Conservation (phyloP, 2,329 filamentous ascomycete species). For the Anthostomella pinea region DNA sequence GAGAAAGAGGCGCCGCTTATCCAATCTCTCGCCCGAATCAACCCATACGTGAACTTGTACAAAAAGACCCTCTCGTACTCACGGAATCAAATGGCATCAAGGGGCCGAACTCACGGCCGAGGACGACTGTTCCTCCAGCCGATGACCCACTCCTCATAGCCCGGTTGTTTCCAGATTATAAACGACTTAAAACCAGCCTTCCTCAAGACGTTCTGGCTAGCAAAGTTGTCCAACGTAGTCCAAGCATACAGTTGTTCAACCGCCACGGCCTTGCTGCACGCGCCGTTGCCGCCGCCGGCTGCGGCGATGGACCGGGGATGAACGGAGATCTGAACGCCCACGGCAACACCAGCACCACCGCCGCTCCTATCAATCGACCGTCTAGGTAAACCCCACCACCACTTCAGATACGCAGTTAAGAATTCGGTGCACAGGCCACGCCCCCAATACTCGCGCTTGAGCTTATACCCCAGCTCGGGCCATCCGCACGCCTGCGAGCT, state of each 20-base stretch:
- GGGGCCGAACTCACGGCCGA: no score
- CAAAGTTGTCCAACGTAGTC: constrained; percentile 1
- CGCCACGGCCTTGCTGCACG: neutral
- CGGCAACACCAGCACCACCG: neutral
- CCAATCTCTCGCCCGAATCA: no score
- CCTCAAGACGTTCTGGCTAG: constrained; percentile 15
- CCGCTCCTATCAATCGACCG: neutral
- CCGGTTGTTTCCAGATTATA: constrained; percentile 7
- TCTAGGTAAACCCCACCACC: constrained; percentile 9
- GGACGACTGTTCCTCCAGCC: constrained; percentile 3
- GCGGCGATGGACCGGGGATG: constrained; percentile 1
- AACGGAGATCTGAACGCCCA: constrained; percentile 1
- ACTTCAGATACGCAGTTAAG: constrained; percentile 5
- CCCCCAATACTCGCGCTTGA: constrained; percentile 6
- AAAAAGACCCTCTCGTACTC: no score
- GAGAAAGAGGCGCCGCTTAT: no score
- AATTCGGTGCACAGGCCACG: constrained; percentile 11
- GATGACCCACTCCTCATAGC: constrained; percentile 2
- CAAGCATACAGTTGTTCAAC: constrained; percentile 8
- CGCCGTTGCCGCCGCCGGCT: neutral
- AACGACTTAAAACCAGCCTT: constrained; percentile 28
- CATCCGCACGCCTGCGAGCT: constrained; percentile 5
- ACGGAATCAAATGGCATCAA: no score
- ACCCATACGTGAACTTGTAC: no score
- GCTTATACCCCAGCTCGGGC: constrained; percentile 11